Conservation (phyloP, 2,329 filamentous ascomycete species). For the Botryosphaeria dothidea region DNA sequence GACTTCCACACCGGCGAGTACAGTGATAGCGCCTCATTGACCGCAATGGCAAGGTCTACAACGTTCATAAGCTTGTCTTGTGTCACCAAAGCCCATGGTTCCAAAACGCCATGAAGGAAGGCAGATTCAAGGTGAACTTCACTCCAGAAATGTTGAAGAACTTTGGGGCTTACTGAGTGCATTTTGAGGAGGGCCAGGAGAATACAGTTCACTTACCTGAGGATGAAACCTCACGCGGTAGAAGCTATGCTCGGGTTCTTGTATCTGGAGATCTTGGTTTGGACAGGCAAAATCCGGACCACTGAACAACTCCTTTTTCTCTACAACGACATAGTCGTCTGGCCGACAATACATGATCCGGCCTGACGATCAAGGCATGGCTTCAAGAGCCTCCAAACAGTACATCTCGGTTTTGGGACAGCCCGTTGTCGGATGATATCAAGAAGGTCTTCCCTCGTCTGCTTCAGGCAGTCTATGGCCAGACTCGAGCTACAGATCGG, state of each 20-base stretch:
- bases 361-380: too few relatives aligned
- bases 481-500: too few relatives aligned
- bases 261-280: constrained; percentile 1
- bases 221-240: not conserved
- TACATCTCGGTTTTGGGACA: too few relatives aligned
- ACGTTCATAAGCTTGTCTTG: not conserved
- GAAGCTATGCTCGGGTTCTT: constrained; percentile 17
- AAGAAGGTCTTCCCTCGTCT: too few relatives aligned
- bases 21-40: not conserved
- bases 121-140: not conserved
- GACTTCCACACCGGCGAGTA: not conserved
- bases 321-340: too few relatives aligned
- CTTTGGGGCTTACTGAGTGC: not conserved
- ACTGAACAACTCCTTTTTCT: too few relatives aligned
- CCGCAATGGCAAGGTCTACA: not conserved
- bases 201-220: not conserved
- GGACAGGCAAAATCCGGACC: too few relatives aligned
- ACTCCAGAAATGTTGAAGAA: too few relatives aligned
- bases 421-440: too few relatives aligned
- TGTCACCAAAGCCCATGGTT: not conserved
- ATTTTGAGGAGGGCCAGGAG: not conserved
- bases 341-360: too few relatives aligned
- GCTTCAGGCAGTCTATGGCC: too few relatives aligned
- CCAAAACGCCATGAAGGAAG: not conserved
- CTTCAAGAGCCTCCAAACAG: too few relatives aligned